Conservation (phyloP, 306 rosid species). For the Cucurbita ficifolia region DNA sequence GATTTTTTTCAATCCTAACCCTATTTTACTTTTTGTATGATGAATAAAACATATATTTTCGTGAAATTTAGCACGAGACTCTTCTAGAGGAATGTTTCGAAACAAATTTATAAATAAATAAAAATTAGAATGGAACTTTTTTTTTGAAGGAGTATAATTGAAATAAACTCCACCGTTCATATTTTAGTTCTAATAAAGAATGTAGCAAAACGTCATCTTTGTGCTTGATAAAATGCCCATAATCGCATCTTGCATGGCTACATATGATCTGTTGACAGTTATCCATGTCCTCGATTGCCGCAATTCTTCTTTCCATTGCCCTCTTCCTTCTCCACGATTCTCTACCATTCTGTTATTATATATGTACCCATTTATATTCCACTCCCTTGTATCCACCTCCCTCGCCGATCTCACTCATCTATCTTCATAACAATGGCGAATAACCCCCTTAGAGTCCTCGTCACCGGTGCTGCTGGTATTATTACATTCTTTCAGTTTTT, state of each 20-base stretch:
- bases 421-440: conserved; percentile 16
- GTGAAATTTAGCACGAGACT: no score
- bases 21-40: no score
- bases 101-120: no score
- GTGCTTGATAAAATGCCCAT: background rate
- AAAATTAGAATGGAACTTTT: no score
- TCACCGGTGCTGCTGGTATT: conserved; percentile 49
- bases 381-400: background rate
- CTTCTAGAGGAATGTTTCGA: no score
- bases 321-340: background rate
- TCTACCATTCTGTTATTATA: background rate
- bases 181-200: no score
- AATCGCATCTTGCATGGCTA: background rate
- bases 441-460: conserved; percentile 26
- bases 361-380: background rate
- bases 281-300: conserved; percentile 18
- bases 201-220: background rate
- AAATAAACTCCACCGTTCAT: no score
- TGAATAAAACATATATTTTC: no score
- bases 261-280: background rate
- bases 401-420: background rate
- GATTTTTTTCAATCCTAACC: no score
- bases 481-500: background rate
- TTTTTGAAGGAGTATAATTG: no score
- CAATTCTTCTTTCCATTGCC: background rate